These are phyloP conservation scores for Venturia carpophila DNA, from an alignment of 2,329 filamentous ascomycete species.

Conservation along the genomic window DNA sequence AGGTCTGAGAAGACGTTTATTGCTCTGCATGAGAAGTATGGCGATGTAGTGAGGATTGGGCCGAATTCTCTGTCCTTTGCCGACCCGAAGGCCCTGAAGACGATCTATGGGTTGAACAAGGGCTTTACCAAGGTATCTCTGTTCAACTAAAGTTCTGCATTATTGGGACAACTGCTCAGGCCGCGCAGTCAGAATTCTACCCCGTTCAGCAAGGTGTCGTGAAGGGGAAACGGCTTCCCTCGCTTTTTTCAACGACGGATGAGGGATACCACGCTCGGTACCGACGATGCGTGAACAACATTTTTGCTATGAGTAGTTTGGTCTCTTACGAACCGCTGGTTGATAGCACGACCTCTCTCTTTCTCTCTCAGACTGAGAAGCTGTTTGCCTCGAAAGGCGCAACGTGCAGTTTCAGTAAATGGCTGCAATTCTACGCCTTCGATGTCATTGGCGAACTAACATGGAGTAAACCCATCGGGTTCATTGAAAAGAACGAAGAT, in stretches of 20 bases:
- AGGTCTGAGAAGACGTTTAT: conserved; percentile 61
- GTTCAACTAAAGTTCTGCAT: background rate
- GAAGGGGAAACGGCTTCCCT: conserved; percentile 59
- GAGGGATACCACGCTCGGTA: conserved; percentile 70
- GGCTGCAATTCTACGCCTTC: conserved; percentile 76
- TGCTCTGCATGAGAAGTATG: conserved; percentile 60
- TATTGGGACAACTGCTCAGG: background rate
- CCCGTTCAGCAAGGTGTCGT: conserved; percentile 67
- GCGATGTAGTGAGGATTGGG: conserved; percentile 65
- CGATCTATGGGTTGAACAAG: conserved; percentile 76
- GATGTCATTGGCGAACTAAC: conserved; percentile 74
- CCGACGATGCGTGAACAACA: conserved; percentile 65
- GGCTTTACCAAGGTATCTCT: conserved; percentile 62
- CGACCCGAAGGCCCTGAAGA: conserved; percentile 63
- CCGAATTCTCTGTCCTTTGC: conserved; percentile 68
- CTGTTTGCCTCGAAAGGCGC: conserved; percentile 35
- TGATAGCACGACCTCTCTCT: conserved; percentile 64
- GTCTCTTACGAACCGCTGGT: conserved; percentile 76
- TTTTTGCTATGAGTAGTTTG: conserved; percentile 69
- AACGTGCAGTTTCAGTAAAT: conserved; percentile 58
- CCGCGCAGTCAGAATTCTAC: conserved; percentile 64
- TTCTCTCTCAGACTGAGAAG: conserved; percentile 47
- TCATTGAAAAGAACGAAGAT: conserved; percentile 65
- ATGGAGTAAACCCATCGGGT: conserved; percentile 67
- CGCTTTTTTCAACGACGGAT: conserved; percentile 68